Percentiles rank a stretch among this genome's conserved stretches.
phyloP scores from a whole-genome alignment of 805 yeast genomes.

The Pichia gijzeniarum region DNA sequence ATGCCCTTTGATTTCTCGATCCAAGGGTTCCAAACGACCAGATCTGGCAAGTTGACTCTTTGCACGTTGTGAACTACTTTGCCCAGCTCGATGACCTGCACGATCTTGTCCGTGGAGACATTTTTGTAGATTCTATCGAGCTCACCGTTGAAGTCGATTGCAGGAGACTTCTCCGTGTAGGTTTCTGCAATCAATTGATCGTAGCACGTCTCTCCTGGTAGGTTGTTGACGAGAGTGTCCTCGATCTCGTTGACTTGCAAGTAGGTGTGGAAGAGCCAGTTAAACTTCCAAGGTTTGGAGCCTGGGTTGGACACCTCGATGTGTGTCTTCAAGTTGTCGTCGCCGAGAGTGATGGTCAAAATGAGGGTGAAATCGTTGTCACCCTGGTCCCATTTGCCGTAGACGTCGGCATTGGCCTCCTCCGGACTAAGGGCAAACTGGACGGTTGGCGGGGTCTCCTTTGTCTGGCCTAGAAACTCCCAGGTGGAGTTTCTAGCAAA shows the following conservation, averaged over 20 bases:
- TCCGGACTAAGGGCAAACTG: conserved; percentile 93
- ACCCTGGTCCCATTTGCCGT: conserved; percentile 47
- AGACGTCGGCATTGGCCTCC: conserved; percentile 56
- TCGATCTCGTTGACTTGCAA: conserved; percentile 69
- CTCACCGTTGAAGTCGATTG: conserved; percentile 66
- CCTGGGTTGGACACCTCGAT: conserved; percentile 76
- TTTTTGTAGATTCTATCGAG: conserved; percentile 77
- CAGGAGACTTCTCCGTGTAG: conserved; percentile 70
- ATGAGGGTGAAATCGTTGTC: conserved; percentile 71
- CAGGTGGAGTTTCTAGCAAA: conserved; percentile 86
- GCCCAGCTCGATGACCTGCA: conserved; percentile 68
- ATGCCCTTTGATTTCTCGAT: conserved; percentile 69
- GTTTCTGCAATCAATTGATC: conserved; percentile 68
- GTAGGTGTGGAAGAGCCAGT: conserved; percentile 94
- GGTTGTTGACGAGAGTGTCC: conserved; percentile 69
- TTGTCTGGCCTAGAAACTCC: conserved; percentile 90
- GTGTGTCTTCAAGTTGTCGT: conserved; percentile 53
- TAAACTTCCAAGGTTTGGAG: conserved; percentile 64
- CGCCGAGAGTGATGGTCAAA: conserved; percentile 56
- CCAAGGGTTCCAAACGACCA: conserved; percentile 99
- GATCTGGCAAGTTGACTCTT: conserved; percentile 51
- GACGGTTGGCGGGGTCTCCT: conserved; percentile 63
- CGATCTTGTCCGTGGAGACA: conserved; percentile 44
- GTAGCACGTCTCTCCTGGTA: conserved; percentile 62
- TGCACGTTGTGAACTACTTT: conserved; percentile 62